A percentile compares a stretch with the other conserved stretches of the same genome.
Evolutionary conservation across 1,139 yeast species (phyloP).

Genomic region (Citeromyces siamensis): DNA sequence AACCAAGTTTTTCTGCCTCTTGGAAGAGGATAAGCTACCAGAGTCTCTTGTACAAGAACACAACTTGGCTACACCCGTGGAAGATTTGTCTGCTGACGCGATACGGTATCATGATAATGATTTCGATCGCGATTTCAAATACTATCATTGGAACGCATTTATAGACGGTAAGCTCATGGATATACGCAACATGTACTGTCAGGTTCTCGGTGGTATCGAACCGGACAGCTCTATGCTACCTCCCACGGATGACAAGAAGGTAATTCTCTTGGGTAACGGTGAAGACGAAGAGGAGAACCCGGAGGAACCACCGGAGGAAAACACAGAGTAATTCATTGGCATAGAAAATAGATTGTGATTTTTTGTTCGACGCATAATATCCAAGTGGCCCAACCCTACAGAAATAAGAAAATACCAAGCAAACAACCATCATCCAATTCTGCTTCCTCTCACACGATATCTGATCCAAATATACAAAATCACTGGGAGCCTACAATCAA

Average conservation of each 20-base stretch:
- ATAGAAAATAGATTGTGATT: too few relatives aligned
- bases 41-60: not conserved
- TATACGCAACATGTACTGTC: slow-evolving; percentile 88
- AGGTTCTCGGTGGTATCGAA: slow-evolving; percentile 71
- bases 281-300: slow-evolving; percentile 12
- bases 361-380: too few relatives aligned
- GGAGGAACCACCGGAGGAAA: slow-evolving; percentile 6
- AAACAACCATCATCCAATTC: too few relatives aligned
- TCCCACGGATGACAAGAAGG: slow-evolving; percentile 8
- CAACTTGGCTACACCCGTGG: not conserved
- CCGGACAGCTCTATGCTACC: slow-evolving; percentile 2
- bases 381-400: too few relatives aligned
- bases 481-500: too few relatives aligned
- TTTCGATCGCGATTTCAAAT: slow-evolving; percentile 15
- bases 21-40: not conserved
- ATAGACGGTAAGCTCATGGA: slow-evolving; percentile 74
- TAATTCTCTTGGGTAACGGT: slow-evolving; percentile 20
- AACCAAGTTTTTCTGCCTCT: slow-evolving; percentile 3
- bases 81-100: not conserved
- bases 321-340: too few relatives aligned
- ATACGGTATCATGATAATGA: slow-evolving; percentile 14
- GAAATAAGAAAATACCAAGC: too few relatives aligned
- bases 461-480: too few relatives aligned
- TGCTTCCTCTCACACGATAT: too few relatives aligned
- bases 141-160: slow-evolving; percentile 60